Evolutionary conservation across 106 monocot genomes (phyloP).

Genomic region (Dioscorea zingiberensis): DNA sequence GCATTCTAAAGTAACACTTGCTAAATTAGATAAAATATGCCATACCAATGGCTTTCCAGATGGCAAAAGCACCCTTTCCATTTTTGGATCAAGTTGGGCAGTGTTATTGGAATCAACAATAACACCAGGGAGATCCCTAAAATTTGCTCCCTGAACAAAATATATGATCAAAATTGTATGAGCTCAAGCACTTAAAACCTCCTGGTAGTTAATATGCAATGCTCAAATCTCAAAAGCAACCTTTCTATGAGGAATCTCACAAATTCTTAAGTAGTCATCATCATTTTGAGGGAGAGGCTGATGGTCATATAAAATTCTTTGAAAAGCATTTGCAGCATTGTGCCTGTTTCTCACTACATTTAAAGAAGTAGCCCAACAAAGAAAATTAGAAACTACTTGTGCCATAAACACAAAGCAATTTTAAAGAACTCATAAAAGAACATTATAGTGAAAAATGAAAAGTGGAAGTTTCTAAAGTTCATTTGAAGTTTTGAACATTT

Average conservation of each 20-base stretch:
- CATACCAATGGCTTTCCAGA: conserved; percentile 78
- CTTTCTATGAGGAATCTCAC: conserved; percentile 73
- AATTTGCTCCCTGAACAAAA: conserved; percentile 69
- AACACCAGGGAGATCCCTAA: conserved; percentile 81
- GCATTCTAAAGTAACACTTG: too few relatives aligned
- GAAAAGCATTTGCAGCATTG: conserved; percentile 13
- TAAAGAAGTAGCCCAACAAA: not conserved
- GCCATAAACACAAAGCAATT: not conserved
- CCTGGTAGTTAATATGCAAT: too few relatives aligned
- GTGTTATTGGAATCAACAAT: conserved; percentile 55
- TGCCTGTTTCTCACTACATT: conserved; percentile 27
- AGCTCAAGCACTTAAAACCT: too few relatives aligned
- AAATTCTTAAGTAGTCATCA: conserved; percentile 67
- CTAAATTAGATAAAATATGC: not conserved
- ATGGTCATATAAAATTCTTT: conserved; percentile 61
- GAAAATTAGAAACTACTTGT: not conserved
- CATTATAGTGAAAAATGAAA: not conserved
- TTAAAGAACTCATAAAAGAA: not conserved
- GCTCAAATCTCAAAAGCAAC: conserved; percentile 16
- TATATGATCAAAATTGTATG: not conserved
- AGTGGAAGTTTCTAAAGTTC: too few relatives aligned
- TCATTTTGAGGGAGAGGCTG: conserved; percentile 34
- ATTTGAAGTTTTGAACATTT: too few relatives aligned
- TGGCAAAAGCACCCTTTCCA: conserved; percentile 47
- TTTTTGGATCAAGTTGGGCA: conserved; percentile 47